These are phyloP conservation scores for Aspergillus vadensis DNA, from an alignment of 2,329 filamentous ascomycete species.

Conservation along the genomic window DNA sequence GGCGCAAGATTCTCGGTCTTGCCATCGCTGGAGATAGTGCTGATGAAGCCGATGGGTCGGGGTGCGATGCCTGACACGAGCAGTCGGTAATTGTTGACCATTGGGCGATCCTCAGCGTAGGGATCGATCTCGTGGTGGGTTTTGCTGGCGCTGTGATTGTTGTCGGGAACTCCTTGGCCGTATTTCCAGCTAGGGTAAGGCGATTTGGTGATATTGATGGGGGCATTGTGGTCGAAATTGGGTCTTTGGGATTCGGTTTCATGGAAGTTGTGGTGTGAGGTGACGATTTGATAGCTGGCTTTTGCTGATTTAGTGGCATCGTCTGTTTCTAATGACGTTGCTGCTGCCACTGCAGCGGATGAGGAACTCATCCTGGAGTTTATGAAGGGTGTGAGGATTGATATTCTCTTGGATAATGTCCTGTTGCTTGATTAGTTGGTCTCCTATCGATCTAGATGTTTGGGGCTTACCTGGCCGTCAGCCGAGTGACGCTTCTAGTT, in stretches of 20 bases:
- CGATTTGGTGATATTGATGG: constrained; percentile 39
- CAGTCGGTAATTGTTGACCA: constrained; percentile 81
- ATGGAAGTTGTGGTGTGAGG: constrained; percentile 27
- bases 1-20: constrained; percentile 70
- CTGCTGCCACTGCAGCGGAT: background rate
- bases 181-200: constrained; percentile 37
- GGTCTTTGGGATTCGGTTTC: constrained; percentile 37
- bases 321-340: background rate
- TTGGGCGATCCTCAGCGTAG: constrained; percentile 66
- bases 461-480: background rate
- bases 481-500: background rate
- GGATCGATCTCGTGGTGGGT: constrained; percentile 71
- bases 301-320: background rate
- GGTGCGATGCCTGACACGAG: constrained; percentile 79
- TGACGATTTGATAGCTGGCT: constrained; percentile 24
- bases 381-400: background rate
- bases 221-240: constrained; percentile 32
- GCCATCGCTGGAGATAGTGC: constrained; percentile 63
- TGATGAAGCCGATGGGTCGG: constrained; percentile 70
- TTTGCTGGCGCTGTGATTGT: constrained; percentile 13
- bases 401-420: background rate
- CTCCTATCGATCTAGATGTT: background rate
- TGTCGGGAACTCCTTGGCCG: constrained; percentile 22
- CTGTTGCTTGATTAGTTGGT: background rate
- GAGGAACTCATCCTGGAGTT: background rate